phyloP scores from a whole-genome alignment of 2,329 filamentous ascomycete species.

The Keithomyces neogunnii region DNA sequence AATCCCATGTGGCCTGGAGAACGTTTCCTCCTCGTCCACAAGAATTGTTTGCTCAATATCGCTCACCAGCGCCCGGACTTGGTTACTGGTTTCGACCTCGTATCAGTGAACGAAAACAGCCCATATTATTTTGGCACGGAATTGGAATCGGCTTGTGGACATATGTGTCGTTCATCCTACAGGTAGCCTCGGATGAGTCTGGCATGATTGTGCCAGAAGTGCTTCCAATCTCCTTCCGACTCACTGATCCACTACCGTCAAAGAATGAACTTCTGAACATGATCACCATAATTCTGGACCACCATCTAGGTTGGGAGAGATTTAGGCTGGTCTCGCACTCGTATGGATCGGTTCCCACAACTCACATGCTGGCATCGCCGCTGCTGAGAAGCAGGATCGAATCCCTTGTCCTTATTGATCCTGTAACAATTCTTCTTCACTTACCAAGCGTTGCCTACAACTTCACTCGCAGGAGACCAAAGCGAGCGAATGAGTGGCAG shows the following conservation, averaged over 20 bases:
- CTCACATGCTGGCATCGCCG: constrained; percentile 49
- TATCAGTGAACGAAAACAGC: constrained; percentile 35
- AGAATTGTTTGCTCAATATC: constrained; percentile 32
- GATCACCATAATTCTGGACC: constrained; percentile 46
- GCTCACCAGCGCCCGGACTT: constrained; percentile 40
- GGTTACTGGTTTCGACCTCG: constrained; percentile 62
- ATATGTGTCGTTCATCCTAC: constrained; percentile 48
- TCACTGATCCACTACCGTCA: constrained; percentile 44
- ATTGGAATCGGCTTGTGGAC: constrained; percentile 61
- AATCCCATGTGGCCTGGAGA: constrained; percentile 14
- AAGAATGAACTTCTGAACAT: constrained; percentile 47
- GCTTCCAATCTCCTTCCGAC: constrained; percentile 55
- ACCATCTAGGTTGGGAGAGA: constrained; percentile 50
- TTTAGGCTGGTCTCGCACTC: constrained; percentile 55
- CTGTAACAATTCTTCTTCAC: constrained; percentile 59
- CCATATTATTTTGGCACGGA: constrained; percentile 62
- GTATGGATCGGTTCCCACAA: constrained; percentile 56
- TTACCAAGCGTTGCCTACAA: constrained; percentile 65
- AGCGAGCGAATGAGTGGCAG: constrained; percentile 58
- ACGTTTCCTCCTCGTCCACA: constrained; percentile 53
- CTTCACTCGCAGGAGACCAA: constrained; percentile 48
- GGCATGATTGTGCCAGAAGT: constrained; percentile 59
- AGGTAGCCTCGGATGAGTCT: constrained; percentile 36
- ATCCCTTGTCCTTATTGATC: constrained; percentile 44
- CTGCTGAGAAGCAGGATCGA: constrained; percentile 40